Percentiles rank a stretch among this genome's conserved stretches.
Conservation (phyloP, 306 rosid species). For the Corylus avellana region DNA sequence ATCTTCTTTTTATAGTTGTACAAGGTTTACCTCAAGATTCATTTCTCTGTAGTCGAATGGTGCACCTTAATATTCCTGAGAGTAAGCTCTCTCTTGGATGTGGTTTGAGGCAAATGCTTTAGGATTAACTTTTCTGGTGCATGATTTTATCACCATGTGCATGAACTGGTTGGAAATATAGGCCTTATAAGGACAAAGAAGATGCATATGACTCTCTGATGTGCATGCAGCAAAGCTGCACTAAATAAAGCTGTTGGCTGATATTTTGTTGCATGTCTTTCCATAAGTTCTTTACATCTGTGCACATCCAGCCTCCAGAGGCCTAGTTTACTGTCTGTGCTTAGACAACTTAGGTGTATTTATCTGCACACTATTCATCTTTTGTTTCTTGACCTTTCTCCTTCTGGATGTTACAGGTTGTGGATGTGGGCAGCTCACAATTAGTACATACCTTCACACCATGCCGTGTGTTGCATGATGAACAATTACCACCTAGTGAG, state of each 20-base stretch:
- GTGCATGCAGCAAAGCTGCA: too few species aligned
- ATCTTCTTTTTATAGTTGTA: not conserved
- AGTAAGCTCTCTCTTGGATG: not conserved
- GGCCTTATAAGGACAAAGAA: not conserved
- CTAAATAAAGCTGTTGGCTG: too few species aligned
- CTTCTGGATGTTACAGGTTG: conserved; percentile 56
- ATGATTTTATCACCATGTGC: not conserved
- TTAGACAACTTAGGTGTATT: conserved; percentile 2
- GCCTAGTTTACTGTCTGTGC: not conserved
- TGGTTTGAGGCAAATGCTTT: not conserved
- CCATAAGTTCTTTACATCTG: not conserved
- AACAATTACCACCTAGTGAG: conserved; percentile 60
- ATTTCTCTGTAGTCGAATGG: not conserved
- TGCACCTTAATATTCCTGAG: not conserved
- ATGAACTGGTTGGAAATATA: not conserved
- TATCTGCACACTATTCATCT: conserved; percentile 3
- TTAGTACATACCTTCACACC: conserved; percentile 78
- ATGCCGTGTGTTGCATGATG: conserved; percentile 51
- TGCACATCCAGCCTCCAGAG: conserved; percentile 1
- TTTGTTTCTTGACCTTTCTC: conserved; percentile 19
- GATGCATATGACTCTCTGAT: too few species aligned
- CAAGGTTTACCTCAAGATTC: not conserved
- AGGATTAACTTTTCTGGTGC: not conserved
- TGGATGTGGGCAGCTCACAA: conserved; percentile 54
- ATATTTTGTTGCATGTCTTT: not conserved